These are phyloP conservation scores for Vitis vinifera DNA, from an alignment of 164 flowering plant species.

Conservation along the genomic window DNA sequence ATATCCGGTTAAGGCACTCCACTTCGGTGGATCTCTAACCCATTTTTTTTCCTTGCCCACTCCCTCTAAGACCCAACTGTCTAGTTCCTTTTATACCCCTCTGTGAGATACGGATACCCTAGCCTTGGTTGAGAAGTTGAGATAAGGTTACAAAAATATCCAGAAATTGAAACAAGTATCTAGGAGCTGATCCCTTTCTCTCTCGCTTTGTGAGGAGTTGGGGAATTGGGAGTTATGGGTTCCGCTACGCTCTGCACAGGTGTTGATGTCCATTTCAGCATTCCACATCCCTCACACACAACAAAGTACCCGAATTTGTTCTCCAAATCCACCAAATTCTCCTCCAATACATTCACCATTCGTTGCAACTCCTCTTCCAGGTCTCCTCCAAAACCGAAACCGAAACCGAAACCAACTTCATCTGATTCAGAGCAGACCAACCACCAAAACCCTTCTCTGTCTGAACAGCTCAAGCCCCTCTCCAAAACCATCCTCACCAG, in stretches of 20 bases:
- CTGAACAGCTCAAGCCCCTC: constrained; percentile 78
- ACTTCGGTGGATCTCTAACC: constrained; percentile 31
- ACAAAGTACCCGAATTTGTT: too few species aligned
- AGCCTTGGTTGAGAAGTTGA: background rate
- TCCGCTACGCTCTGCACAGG: constrained; percentile 15
- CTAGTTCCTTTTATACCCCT: too few species aligned
- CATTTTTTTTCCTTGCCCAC: constrained; percentile 14
- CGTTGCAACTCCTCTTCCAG: constrained; percentile 37
- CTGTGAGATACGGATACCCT: too few species aligned
- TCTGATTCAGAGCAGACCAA: constrained; percentile 1
- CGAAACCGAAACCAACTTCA: too few species aligned
- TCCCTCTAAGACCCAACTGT: background rate
- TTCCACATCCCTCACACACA: constrained; percentile 19
- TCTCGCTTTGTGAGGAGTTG: background rate
- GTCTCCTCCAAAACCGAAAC: constrained; percentile 21
- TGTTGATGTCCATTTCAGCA: constrained; percentile 13
- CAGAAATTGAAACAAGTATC: too few species aligned
- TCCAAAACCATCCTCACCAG: constrained; percentile 12
- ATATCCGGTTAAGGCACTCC: constrained; percentile 43
- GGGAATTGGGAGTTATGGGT: constrained; percentile 7
- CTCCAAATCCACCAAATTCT: constrained; percentile 18
- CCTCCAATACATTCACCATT: constrained; percentile 34
- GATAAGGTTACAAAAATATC: background rate
- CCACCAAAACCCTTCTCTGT: constrained; percentile 41
- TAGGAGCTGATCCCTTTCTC: background rate